Evolutionary conservation across 164 flowering plant species (phyloP), one percentile per base, ranked within the genome.

Genomic region (Vitis amurensis): DNA sequence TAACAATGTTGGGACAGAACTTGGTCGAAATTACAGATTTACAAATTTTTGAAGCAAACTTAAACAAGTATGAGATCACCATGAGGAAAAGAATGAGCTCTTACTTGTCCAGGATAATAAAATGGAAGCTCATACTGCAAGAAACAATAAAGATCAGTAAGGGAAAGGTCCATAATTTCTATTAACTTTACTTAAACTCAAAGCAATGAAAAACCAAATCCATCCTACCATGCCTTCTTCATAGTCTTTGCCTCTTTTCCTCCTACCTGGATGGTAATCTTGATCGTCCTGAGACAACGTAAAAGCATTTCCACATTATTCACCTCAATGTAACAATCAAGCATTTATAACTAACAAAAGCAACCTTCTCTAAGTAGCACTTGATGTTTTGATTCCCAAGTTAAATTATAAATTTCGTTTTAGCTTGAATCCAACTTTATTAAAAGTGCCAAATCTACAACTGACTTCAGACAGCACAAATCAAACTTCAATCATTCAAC

Each of bases 121-220:
- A 89, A 92, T 60, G 99, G 99, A 78, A 93, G 96, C 75, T 95
- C 99, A 75, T 88, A 89, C 99, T 95, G 99, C 97, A 87, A 8
- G 61, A 31, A 76, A 55, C 5, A 68, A 68, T 27, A 19, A 9
- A 51, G 17, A 57, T 16, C 52, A 50, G 16, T 51, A 4, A 31
- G 44, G 44, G 44, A 31, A 31, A 31, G 44, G 11, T 9, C 29
- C 64, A 7, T 48, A 71, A 50, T 4, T 49, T 19, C n/a, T 15
- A 3, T 30, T n/a, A 12, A 31, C 8, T 15, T 8, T 16, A 64
- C 52, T 23, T 5, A 50, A 55, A 11, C 7, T 9, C 19, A 65
- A 51, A 58, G 14, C 47, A 44, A 12, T n/a, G 15, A 4, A 31
- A 61, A 48, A 37, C 9, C 61, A 53, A 31, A 66, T 51, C 49